A percentile compares a stretch with the other conserved stretches of the same genome.
Evolutionary conservation across 108 stramenopile genomes (phyloP).

Genomic region (Epipyxis sp.): DNA sequence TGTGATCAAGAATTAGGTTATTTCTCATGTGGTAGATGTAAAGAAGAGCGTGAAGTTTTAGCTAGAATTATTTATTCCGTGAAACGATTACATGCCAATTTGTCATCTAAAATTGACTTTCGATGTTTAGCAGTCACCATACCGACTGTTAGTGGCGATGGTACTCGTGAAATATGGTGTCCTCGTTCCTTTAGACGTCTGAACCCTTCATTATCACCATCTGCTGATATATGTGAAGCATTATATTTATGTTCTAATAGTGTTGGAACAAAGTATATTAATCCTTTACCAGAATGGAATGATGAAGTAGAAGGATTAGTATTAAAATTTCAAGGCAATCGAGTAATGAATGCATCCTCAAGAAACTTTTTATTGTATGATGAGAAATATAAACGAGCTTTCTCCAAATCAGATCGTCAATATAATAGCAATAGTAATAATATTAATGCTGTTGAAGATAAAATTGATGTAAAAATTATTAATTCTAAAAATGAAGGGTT

Average conservation of each 20-base stretch:
- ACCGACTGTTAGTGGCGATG: not conserved
- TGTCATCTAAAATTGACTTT: not conserved
- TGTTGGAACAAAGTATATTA: not conserved
- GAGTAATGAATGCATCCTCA: not conserved
- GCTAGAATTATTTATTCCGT: too few relatives aligned
- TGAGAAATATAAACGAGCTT: too few relatives aligned
- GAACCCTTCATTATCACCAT: not conserved
- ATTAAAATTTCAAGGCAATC: slow-evolving; percentile 11
- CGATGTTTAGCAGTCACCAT: not conserved
- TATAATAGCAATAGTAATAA: too few relatives aligned
- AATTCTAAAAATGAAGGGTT: too few relatives aligned
- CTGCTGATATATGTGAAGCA: not conserved
- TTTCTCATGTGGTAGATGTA: slow-evolving; percentile 3
- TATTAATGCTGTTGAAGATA: too few relatives aligned
- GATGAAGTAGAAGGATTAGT: not conserved
- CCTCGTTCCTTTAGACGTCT: not conserved
- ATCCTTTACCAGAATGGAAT: slow-evolving; percentile 8
- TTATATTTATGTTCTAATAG: not conserved
- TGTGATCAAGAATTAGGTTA: not conserved
- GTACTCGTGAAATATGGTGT: slow-evolving; percentile 14
- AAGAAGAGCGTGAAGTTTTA: not conserved
- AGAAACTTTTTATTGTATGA: not conserved
- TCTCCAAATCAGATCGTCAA: too few relatives aligned
- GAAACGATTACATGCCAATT: not conserved
- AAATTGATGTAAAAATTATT: too few relatives aligned